Conservation (phyloP, 306 rosid genomes). For the Styphnolobium japonicum region DNA sequence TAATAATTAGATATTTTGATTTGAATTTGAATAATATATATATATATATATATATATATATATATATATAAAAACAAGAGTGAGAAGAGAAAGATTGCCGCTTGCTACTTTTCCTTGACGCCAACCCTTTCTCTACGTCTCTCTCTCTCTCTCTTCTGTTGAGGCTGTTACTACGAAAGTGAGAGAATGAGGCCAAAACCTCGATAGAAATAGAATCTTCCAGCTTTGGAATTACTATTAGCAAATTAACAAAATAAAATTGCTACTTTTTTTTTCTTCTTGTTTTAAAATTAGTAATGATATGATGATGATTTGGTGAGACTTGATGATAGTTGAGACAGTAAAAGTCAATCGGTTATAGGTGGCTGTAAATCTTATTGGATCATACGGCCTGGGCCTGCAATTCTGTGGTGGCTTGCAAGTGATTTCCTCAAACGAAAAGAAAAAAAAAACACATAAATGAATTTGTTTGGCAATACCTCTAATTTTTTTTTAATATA, state of each 20-base stretch:
- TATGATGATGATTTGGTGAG: neutral
- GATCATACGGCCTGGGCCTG: neutral
- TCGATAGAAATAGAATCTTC: conserved; percentile 16
- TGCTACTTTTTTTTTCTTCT: neutral
- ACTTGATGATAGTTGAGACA: neutral
- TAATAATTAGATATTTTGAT: too few relatives aligned
- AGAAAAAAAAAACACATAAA: too few relatives aligned
- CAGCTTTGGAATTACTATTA: neutral
- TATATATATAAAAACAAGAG: neutral
- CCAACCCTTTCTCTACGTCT: neutral
- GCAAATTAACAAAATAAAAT: neutral
- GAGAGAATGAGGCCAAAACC: conserved; percentile 18
- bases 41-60: neutral
- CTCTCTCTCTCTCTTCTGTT: neutral
- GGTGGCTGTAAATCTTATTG: neutral
- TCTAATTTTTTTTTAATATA: too few relatives aligned
- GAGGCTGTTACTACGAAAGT: neutral
- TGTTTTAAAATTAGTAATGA: neutral
- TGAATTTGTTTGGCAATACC: too few relatives aligned
- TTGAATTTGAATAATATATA: neutral
- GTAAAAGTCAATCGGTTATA: neutral
- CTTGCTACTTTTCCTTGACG: neutral
- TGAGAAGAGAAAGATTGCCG: conserved; percentile 11
- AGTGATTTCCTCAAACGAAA: neutral
- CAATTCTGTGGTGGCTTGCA: neutral